Conservation (phyloP, 768 basidiomycete species). For the Pulveroboletus sp. region DNA sequence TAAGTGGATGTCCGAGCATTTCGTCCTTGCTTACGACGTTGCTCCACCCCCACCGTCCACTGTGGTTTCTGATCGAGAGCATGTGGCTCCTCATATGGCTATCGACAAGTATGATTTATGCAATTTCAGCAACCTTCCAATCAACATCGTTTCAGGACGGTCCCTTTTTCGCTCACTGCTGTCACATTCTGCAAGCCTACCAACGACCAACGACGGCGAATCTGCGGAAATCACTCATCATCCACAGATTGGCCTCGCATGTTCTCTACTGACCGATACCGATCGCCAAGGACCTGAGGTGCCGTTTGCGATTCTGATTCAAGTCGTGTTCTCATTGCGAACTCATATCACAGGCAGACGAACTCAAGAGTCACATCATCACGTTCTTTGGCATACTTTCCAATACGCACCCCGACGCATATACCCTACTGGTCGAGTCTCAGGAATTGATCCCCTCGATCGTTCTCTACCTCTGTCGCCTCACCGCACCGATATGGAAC, state of each 20-base stretch:
- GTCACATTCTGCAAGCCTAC: slow-evolving; percentile 30
- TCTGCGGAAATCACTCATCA: slow-evolving; percentile 29
- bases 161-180: slow-evolving; percentile 42
- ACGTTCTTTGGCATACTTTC: slow-evolving; percentile 40
- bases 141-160: slow-evolving; percentile 36
- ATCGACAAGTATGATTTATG: slow-evolving; percentile 38
- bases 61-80: slow-evolving; percentile 45
- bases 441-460: slow-evolving; percentile 61
- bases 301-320: background rate
- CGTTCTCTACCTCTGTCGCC: slow-evolving; percentile 48
- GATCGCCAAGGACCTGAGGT: slow-evolving; percentile 41
- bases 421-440: slow-evolving; percentile 42
- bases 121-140: background rate
- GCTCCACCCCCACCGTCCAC: slow-evolving; percentile 48
- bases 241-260: slow-evolving; percentile 47
- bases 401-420: slow-evolving; percentile 36
- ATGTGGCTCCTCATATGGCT: slow-evolving; percentile 51
- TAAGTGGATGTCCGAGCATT: slow-evolving; percentile 37
- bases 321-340: background rate
- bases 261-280: slow-evolving; percentile 45
- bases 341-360: slow-evolving; percentile 30
- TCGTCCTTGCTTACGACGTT: slow-evolving; percentile 44
- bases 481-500: slow-evolving; percentile 63
- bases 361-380: slow-evolving; percentile 36
- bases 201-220: slow-evolving; percentile 15